These are phyloP conservation scores for Saprolegnia diclina DNA, from an alignment of 352 stramenopile species.

Conservation along the genomic window DNA sequence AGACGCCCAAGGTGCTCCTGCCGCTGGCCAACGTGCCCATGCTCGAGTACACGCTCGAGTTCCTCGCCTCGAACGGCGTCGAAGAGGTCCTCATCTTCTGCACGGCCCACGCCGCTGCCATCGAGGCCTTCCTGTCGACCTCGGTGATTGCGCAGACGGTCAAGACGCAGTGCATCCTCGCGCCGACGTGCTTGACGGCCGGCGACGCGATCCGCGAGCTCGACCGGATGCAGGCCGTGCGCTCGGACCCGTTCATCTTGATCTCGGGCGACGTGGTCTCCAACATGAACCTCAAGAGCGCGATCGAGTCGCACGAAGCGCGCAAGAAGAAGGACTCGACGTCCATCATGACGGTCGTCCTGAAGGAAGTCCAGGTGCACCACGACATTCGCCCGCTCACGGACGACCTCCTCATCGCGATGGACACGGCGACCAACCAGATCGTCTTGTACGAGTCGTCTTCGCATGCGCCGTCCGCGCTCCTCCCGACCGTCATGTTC, in stretches of 20 bases:
- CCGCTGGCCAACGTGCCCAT: conserved; percentile 95
- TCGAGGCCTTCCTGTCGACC: conserved; percentile 80
- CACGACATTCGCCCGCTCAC: conserved; percentile 56
- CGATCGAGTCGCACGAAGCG: conserved; percentile 64
- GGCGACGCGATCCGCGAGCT: conserved; percentile 95
- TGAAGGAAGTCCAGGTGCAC: conserved; percentile 82
- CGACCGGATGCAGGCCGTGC: conserved; percentile 90
- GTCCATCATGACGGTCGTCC: conserved; percentile 95
- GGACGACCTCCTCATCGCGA: conserved; percentile 74
- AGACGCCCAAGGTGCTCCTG: conserved; percentile 90
- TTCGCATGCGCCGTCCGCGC: conserved; percentile 39
- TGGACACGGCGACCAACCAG: conserved; percentile 71
- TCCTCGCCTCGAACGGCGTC: conserved; percentile 90
- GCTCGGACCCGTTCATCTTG: conserved; percentile 96
- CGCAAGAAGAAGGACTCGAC: conserved; percentile 87
- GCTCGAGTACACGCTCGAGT: conserved; percentile 97
- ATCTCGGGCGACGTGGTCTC: conserved; percentile 95
- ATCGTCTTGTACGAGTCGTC: conserved; percentile 77
- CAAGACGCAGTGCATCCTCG: conserved; percentile 62
- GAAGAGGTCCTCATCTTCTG: conserved; percentile 95
- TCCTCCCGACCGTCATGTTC: conserved; percentile 64
- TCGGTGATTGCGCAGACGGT: conserved; percentile 56
- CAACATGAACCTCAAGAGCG: conserved; percentile 89
- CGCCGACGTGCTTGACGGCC: conserved; percentile 80
- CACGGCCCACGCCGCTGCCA: conserved; percentile 72